Evolutionary conservation across 164 flowering plant species (phyloP).

Genomic region (Vitis amurensis): DNA sequence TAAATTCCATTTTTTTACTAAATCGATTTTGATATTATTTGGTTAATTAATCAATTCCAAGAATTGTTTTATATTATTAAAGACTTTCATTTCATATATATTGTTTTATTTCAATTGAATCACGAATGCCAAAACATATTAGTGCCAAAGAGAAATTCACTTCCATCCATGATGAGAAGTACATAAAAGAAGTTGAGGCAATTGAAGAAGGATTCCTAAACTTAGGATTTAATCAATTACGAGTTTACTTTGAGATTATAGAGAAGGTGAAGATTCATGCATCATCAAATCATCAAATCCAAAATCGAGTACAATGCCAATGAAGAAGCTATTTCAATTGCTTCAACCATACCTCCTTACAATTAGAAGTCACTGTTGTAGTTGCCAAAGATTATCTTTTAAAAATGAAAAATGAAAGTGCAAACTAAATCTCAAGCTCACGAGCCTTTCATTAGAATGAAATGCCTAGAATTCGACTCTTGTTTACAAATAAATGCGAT

Average conservation of each 20-base stretch:
- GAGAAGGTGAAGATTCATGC: slow-evolving; percentile 16
- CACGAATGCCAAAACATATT: background rate
- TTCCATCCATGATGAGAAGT: slow-evolving; percentile 19
- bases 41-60: background rate
- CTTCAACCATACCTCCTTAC: slow-evolving; percentile 5
- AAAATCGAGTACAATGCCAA: slow-evolving; percentile 22
- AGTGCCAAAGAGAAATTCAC: slow-evolving; percentile 14
- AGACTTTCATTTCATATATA: background rate
- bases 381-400: background rate
- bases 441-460: too few relatives aligned
- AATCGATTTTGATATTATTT: too few relatives aligned
- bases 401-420: too few relatives aligned
- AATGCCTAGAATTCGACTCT: too few relatives aligned
- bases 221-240: slow-evolving; percentile 17
- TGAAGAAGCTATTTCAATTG: slow-evolving; percentile 16
- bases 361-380: background rate
- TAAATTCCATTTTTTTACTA: too few relatives aligned
- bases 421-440: too few relatives aligned
- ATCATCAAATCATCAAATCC: slow-evolving; percentile 13
- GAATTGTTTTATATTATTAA: background rate
- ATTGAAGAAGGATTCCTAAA: slow-evolving; percentile 30
- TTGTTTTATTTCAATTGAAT: background rate
- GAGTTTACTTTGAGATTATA: slow-evolving; percentile 18
- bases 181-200: slow-evolving; percentile 23
- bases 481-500: too few relatives aligned